Evolutionary conservation across 2,329 filamentous ascomycete genomes (phyloP).

Genomic region (Aureobasidium sp.): DNA sequence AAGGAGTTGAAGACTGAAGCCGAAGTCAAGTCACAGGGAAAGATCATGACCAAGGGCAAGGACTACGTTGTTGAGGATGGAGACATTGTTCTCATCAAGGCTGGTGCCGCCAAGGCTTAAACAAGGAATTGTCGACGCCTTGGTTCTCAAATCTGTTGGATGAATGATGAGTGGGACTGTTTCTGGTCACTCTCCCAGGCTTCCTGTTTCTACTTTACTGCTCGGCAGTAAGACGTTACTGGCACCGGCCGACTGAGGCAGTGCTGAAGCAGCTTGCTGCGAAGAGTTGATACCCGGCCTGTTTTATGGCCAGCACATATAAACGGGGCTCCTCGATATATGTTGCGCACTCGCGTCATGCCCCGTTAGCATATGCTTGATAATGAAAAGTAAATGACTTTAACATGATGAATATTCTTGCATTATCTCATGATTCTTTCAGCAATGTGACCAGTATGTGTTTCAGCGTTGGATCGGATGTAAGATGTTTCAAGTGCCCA

Average conservation of each 20-base stretch:
- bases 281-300: constrained; percentile 10
- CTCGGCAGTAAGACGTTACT: neutral
- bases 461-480: neutral
- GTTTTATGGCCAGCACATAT: constrained; percentile 5
- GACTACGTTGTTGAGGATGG: constrained; percentile 87
- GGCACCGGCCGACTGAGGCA: neutral
- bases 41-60: constrained; percentile 98
- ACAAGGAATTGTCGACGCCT: neutral
- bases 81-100: constrained; percentile 80
- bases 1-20: constrained; percentile 85
- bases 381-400: constrained; percentile 12
- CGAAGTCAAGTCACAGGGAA: constrained; percentile 85
- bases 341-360: neutral
- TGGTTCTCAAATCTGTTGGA: neutral
- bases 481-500: neutral
- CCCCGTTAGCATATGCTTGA: constrained; percentile 5
- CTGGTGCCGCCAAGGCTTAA: constrained; percentile 62
- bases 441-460: neutral
- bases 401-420: neutral
- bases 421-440: neutral
- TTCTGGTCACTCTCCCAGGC: neutral
- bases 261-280: constrained; percentile 5
- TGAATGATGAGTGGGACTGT: neutral
- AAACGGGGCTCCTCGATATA: neutral
- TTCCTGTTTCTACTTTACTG: constrained; percentile 1